phyloP scores from a whole-genome alignment of 495 filamentous ascomycete genomes.

The Talaromyces trachyspermus region DNA sequence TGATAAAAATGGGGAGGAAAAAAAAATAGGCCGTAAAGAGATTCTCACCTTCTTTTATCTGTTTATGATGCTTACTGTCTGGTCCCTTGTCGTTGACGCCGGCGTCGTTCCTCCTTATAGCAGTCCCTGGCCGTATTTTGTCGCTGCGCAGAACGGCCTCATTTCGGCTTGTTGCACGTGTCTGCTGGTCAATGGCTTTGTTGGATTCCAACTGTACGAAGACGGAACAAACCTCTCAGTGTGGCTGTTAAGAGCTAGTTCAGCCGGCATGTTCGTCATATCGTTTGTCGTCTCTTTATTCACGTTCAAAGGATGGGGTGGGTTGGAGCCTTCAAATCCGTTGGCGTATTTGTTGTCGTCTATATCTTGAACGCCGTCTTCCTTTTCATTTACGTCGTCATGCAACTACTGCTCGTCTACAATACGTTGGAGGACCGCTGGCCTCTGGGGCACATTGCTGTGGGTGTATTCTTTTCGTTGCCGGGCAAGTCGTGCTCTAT shows the following conservation, averaged over 20 bases:
- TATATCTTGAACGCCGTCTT: conserved; percentile 88
- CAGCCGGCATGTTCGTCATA: conserved; percentile 75
- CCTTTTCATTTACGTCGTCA: conserved; percentile 74
- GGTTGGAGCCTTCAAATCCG: conserved; percentile 72
- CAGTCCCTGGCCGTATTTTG: conserved; percentile 80
- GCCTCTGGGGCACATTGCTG: conserved; percentile 89
- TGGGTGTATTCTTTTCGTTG: conserved; percentile 88
- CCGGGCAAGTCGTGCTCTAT: conserved; percentile 90
- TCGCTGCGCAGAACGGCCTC: conserved; percentile 81
- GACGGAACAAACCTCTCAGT: conserved; percentile 94
- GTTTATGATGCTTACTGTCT: conserved; percentile 82
- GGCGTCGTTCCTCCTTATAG: conserved; percentile 84
- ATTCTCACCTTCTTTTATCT: conserved; percentile 97
- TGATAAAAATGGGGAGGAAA: too few relatives aligned
- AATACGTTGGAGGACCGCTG: conserved; percentile 92
- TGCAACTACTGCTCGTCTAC: conserved; percentile 81
- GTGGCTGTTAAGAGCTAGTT: conserved; percentile 79
- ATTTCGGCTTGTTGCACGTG: conserved; percentile 83
- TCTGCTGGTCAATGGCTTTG: conserved; percentile 94
- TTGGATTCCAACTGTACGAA: conserved; percentile 97
- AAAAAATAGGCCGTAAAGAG: conserved; percentile 87
- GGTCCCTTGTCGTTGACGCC: conserved; percentile 85
- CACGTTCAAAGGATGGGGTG: conserved; percentile 90
- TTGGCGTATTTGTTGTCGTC: conserved; percentile 85
- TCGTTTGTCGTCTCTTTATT: conserved; percentile 79